Conservation (phyloP, 257 asterid genomes). For the Dorcoceras hygrometricum region DNA sequence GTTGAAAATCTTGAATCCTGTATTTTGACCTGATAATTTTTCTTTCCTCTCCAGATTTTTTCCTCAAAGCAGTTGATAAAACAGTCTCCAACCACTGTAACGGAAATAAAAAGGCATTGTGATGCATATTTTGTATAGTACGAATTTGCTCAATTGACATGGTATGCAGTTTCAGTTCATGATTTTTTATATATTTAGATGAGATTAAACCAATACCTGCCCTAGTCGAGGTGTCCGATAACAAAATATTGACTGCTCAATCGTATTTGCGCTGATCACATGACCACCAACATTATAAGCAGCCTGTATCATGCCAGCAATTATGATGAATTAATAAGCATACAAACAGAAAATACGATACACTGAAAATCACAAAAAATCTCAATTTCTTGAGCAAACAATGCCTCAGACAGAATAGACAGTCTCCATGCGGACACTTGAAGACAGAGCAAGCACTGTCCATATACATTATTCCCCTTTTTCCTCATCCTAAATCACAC, state of each 20-base stretch:
- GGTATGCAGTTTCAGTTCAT: background rate
- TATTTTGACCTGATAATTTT: conserved; percentile 43
- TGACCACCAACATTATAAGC: conserved; percentile 59
- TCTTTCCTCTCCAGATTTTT: conserved; percentile 51
- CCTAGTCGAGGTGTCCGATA: conserved; percentile 54
- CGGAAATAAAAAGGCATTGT: background rate
- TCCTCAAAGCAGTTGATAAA: conserved; percentile 53
- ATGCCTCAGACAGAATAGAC: background rate
- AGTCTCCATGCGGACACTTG: background rate
- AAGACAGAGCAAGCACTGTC: background rate
- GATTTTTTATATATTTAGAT: background rate
- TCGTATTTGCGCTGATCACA: conserved; percentile 45
- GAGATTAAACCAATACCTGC: conserved; percentile 33
- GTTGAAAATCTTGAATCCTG: conserved; percentile 40
- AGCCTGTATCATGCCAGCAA: conserved; percentile 45
- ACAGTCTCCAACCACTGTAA: conserved; percentile 58
- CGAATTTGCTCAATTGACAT: background rate
- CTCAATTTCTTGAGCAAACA: background rate
- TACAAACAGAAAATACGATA: background rate
- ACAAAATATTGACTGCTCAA: conserved; percentile 58
- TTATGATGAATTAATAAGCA: background rate
- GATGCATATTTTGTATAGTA: background rate
- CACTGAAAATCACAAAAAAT: background rate
- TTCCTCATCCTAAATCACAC: background rate
- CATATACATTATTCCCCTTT: background rate